Evolutionary conservation across 2,329 filamentous ascomycete species (phyloP).

Genomic region (Madurella fahalii): DNA sequence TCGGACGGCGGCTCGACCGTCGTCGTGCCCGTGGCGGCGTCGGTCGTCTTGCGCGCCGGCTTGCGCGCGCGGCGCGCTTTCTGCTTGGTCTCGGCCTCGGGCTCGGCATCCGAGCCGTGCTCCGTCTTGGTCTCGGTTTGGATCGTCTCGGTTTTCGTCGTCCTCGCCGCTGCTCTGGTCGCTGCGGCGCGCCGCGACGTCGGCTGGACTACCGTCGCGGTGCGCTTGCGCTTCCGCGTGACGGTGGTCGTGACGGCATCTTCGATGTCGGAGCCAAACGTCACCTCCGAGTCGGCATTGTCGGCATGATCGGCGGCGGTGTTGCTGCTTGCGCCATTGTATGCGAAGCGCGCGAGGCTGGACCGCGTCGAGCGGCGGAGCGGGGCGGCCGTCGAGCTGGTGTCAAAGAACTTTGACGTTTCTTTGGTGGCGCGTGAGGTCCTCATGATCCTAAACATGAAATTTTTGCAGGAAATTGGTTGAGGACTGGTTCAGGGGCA

Average conservation of each 20-base stretch:
- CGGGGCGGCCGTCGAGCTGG: constrained; percentile 35
- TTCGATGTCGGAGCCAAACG: constrained; percentile 31
- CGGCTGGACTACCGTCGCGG: constrained; percentile 9
- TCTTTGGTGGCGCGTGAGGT: constrained; percentile 57
- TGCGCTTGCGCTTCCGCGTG: constrained; percentile 32
- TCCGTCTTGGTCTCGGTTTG: constrained; percentile 8
- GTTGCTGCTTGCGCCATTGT: constrained; percentile 24
- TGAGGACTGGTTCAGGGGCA: neutral
- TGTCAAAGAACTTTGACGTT: constrained; percentile 52
- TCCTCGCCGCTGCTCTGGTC: neutral
- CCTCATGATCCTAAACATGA: constrained; percentile 40
- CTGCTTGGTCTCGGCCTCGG: constrained; percentile 4
- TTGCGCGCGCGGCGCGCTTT: constrained; percentile 35
- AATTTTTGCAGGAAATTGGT: neutral
- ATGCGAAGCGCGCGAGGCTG: constrained; percentile 46
- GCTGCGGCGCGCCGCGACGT: neutral
- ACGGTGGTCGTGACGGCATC: constrained; percentile 28
- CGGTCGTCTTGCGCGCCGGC: constrained; percentile 37
- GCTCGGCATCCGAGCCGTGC: constrained; percentile 3
- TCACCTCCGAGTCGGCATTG: constrained; percentile 7
- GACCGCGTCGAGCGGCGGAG: constrained; percentile 48
- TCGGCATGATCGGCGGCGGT: constrained; percentile 15
- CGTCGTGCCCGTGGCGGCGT: constrained; percentile 39
- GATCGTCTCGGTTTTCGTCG: neutral
- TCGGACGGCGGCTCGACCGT: constrained; percentile 62